Evolutionary conservation across 176 grass and related monocot species (phyloP).

Genomic region (Microstegium vimineum): DNA sequence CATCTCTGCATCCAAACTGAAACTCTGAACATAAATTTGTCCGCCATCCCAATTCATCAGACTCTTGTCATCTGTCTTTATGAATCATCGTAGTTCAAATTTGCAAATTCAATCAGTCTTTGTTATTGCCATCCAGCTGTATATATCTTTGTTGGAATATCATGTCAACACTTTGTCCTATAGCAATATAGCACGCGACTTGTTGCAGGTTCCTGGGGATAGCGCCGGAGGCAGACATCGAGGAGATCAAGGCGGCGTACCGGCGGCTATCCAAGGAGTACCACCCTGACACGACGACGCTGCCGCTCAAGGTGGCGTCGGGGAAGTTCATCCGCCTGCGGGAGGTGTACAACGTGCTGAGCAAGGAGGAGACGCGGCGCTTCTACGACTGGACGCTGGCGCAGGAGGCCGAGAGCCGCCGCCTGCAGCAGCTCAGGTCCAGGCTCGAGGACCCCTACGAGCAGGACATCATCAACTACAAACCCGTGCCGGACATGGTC

Average conservation of each 20-base stretch:
- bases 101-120: not conserved
- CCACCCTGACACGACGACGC: slow-evolving; percentile 87
- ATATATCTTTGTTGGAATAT: not conserved
- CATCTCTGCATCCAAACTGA: not conserved
- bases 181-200: not conserved
- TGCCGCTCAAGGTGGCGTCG: slow-evolving; percentile 72
- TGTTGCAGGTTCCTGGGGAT: slow-evolving; percentile 63
- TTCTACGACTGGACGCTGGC: slow-evolving; percentile 98
- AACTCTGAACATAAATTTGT: not conserved
- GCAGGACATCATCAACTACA: slow-evolving; percentile 56
- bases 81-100: not conserved
- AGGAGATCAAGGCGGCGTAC: slow-evolving; percentile 92
- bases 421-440: slow-evolving; percentile 69
- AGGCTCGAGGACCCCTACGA: slow-evolving; percentile 76
- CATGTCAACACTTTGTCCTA: not conserved
- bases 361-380: slow-evolving; percentile 62
- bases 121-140: not conserved
- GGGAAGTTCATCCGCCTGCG: slow-evolving; percentile 83
- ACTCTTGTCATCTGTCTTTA: not conserved
- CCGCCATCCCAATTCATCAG: not conserved
- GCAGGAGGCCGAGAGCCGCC: slow-evolving; percentile 84
- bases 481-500: slow-evolving; percentile 70
- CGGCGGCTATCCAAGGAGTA: slow-evolving; percentile 92
- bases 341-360: slow-evolving; percentile 83
- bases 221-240: slow-evolving; percentile 54